Evolutionary conservation across 352 stramenopile species (phyloP), one percentile per base, ranked within the genome.

Genomic region (Salisapilia sapeloensis): DNA sequence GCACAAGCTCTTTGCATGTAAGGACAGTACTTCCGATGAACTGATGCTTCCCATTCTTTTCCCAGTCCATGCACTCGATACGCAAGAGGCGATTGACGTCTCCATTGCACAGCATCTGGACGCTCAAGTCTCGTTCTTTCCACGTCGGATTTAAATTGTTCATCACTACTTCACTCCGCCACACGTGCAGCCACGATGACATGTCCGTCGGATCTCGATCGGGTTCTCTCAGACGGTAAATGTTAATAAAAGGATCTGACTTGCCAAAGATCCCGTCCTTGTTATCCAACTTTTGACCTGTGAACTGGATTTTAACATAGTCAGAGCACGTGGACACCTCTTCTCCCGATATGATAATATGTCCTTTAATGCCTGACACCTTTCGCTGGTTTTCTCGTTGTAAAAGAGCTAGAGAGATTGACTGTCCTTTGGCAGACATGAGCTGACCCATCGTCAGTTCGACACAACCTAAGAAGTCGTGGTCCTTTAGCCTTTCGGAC

Each of bases 31-130:
- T 56, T 10, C 67, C 67, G 14, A 84, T 84, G 30, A 77, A 63
- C 31, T 84, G 67, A 32, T 84, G 67, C 3, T 54, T 57, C 0
- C 67, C 67, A 28, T 43, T 84, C 14, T 60, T 58, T 35, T 84
- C 67, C 67, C 67, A 84, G 38, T 84, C 67, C 64, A 78, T 71
- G 31, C 63, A 80, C 32, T 80, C 67, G 24, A 84, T 56, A 40
- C 80, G 80, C 25, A 84, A 48, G 17, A 56, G 19, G 1, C 49
- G 35, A 11, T 60, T 57, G 12, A 79, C 25, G 29, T 84, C 42
- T 24, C 67, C 67, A 27, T 84, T 84, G 47, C 67, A 84, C 13
- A 84, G 45, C 12, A 47, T 48, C 16, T 74, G 67, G n/a, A 84
- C 56, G 28, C 56, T 63, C 10, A 84, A 38, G 17, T 61, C 77